These are phyloP conservation scores for Erysimum cheiranthoides DNA, from an alignment of 345 rosid species.

Conservation along the genomic window DNA sequence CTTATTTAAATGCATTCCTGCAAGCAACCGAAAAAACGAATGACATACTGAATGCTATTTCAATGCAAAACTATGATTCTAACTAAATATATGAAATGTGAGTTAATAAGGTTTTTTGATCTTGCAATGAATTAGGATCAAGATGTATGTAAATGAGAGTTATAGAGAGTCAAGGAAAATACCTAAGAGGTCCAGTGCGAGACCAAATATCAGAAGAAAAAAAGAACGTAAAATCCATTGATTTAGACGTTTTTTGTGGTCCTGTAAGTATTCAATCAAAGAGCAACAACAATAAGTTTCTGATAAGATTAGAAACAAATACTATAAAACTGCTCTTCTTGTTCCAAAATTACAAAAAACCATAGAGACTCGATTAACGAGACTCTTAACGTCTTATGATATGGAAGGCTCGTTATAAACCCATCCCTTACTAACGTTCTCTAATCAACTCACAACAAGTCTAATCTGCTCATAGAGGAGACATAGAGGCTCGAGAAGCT, in stretches of 20 bases:
- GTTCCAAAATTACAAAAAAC: constrained; percentile 7
- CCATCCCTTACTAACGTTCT: not conserved
- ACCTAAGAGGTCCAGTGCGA: constrained; percentile 66
- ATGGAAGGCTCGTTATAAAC: not conserved
- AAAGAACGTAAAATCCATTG: constrained; percentile 66
- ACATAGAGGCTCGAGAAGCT: not conserved
- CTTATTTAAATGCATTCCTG: constrained; percentile 88
- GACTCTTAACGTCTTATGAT: not conserved
- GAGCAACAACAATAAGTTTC: constrained; percentile 19
- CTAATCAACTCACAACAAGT: not conserved
- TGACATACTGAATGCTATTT: not conserved
- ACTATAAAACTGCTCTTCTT: not conserved
- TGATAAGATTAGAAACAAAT: not conserved
- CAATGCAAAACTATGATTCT: not conserved
- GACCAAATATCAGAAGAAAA: constrained; percentile 59
- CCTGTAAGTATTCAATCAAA: constrained; percentile 51
- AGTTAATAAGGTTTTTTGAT: not conserved
- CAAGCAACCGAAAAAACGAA: constrained; percentile 19
- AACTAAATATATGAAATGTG: not conserved
- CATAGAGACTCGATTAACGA: not conserved
- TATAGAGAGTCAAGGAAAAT: constrained; percentile 22
- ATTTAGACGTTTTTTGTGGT: constrained; percentile 59
- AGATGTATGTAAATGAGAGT: not conserved
- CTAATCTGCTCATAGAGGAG: not conserved
- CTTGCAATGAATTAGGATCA: constrained; percentile 3